Evolutionary conservation across 257 asterid genomes (phyloP).

Genomic region (Craterostigma plantagineum): DNA sequence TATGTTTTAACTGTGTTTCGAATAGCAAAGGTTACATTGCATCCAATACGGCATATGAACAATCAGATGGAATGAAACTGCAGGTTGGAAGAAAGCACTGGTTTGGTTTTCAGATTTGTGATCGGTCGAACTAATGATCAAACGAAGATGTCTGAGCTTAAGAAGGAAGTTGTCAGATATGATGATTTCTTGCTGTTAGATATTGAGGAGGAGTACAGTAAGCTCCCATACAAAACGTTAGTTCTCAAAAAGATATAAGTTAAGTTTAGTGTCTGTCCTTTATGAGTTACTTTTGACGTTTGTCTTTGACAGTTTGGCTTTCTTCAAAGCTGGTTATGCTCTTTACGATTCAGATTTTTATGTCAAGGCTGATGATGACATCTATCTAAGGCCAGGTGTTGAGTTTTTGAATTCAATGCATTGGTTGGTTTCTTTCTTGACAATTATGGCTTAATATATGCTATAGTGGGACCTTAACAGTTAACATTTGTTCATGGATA

Average conservation of each 20-base stretch:
- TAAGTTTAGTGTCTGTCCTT: constrained; percentile 3
- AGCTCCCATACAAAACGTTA: constrained; percentile 98
- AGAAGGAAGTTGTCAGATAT: constrained; percentile 55
- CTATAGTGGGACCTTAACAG: not conserved
- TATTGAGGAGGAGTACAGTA: constrained; percentile 95
- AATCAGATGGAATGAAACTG: too few species aligned
- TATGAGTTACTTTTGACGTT: constrained; percentile 14
- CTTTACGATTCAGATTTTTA: constrained; percentile 85
- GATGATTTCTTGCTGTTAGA: constrained; percentile 91
- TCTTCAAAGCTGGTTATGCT: constrained; percentile 93
- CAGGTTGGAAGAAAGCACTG: constrained; percentile 98
- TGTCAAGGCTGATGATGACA: constrained; percentile 98
- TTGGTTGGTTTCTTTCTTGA: too few species aligned
- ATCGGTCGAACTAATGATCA: constrained; percentile 68
- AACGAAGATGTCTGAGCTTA: constrained; percentile 72
- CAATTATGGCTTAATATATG: too few species aligned
- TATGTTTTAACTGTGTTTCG: too few species aligned
- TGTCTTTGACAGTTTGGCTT: constrained; percentile 52
- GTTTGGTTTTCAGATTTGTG: constrained; percentile 80
- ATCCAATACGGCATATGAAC: too few species aligned
- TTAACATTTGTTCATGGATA: constrained; percentile 11
- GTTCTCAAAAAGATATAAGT: constrained; percentile 24
- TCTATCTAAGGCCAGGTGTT: constrained; percentile 85
- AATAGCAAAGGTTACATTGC: too few species aligned
- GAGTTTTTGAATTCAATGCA: too few species aligned